These are phyloP conservation scores for Populus nigra DNA, from an alignment of 345 rosid species.

Conservation along the genomic window DNA sequence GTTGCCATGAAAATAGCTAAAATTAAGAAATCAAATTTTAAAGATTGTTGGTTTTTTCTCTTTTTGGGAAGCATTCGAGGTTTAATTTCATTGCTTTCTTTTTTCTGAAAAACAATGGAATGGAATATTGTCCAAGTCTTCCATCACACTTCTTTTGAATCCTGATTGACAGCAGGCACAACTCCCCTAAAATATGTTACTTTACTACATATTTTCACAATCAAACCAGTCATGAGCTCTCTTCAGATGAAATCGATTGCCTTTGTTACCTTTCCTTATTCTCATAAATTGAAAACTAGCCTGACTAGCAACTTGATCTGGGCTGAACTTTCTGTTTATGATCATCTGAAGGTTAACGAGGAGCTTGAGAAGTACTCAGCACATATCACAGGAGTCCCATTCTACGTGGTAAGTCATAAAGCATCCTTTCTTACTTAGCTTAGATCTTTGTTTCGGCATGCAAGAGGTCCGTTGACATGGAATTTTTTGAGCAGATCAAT, in stretches of 20 bases:
- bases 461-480: background rate
- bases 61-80: background rate
- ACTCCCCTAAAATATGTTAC: background rate
- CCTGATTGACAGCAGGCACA: background rate
- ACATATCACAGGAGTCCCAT: conserved; percentile 67
- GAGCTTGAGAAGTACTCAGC: conserved; percentile 64
- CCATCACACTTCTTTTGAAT: background rate
- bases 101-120: too few relatives aligned
- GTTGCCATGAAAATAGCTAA: background rate
- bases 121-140: background rate
- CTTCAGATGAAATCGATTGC: background rate
- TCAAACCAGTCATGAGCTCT: background rate
- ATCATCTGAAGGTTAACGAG: conserved; percentile 54
- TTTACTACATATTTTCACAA: background rate
- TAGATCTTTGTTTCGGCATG: background rate
- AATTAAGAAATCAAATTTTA: background rate
- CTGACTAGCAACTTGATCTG: background rate
- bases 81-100: background rate
- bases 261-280: background rate
- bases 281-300: background rate
- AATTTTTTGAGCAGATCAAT: conserved; percentile 58
- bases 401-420: conserved; percentile 54
- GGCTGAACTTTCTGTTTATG: conserved; percentile 7
- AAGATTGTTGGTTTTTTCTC: background rate
- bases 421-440: background rate